Conservation (phyloP, 768 basidiomycete genomes). For the Hydnomerulius pinastri region DNA sequence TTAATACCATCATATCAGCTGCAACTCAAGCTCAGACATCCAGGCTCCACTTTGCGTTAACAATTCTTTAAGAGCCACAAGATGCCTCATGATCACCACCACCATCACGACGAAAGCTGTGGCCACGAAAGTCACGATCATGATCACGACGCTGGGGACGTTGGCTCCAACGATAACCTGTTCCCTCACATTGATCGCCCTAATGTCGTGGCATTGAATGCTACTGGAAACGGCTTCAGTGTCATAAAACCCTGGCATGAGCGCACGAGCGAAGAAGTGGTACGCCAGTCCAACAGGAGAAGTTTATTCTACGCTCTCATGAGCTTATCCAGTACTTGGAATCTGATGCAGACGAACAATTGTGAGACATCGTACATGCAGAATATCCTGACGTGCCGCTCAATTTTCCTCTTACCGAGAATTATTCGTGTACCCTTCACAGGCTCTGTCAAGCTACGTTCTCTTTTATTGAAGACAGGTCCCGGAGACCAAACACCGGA, state of each 20-base stretch:
- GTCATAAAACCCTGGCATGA: constrained; percentile 89
- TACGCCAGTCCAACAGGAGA: constrained; percentile 33
- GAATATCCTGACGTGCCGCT: neutral
- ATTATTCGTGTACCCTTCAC: constrained; percentile 88
- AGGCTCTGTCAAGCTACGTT: constrained; percentile 80
- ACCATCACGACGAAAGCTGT: constrained; percentile 55
- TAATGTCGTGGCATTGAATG: constrained; percentile 83
- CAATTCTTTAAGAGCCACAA: constrained; percentile 13
- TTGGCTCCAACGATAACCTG: constrained; percentile 68
- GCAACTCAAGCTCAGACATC: too few relatives aligned
- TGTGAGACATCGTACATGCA: constrained; percentile 49
- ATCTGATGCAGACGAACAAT: constrained; percentile 89
- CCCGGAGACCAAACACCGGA: constrained; percentile 77
- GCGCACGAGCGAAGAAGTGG: constrained; percentile 68
- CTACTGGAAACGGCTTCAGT: constrained; percentile 46
- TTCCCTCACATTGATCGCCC: constrained; percentile 73
- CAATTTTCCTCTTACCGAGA: constrained; percentile 39
- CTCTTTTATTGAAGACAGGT: constrained; percentile 82
- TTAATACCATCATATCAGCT: too few relatives aligned
- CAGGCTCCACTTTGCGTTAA: neutral
- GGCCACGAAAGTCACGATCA: constrained; percentile 61
- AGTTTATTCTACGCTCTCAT: constrained; percentile 7
- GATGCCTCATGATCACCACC: constrained; percentile 49
- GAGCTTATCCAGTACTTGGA: constrained; percentile 62
- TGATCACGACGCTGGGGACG: constrained; percentile 49